These are phyloP conservation scores for Penicillium sp. DNA, from an alignment of 2,329 filamentous ascomycete species.

Conservation along the genomic window DNA sequence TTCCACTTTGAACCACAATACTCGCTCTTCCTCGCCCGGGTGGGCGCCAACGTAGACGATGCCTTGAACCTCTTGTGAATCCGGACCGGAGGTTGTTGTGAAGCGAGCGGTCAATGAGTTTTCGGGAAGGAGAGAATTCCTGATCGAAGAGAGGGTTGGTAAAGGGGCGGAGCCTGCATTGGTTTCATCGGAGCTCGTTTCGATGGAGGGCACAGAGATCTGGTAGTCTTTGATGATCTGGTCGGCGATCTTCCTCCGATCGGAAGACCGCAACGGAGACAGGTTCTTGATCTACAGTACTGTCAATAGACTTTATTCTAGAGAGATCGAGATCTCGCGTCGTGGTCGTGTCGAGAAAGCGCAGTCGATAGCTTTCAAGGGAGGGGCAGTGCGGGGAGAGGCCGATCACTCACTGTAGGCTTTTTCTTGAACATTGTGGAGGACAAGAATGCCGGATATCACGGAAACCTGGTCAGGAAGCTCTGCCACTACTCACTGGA, in stretches of 20 bases:
- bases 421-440: conserved; percentile 60
- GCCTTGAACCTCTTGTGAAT: conserved; percentile 58
- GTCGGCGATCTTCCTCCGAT: conserved; percentile 62
- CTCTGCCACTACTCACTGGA: not conserved
- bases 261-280: conserved; percentile 62
- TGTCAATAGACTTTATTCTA: conserved; percentile 8
- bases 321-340: not conserved
- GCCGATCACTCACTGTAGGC: conserved; percentile 46
- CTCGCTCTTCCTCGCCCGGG: conserved; percentile 53
- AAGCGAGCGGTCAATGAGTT: conserved; percentile 60
- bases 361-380: conserved; percentile 2
- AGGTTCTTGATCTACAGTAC: conserved; percentile 59
- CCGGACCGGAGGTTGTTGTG: conserved; percentile 60
- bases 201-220: conserved; percentile 45
- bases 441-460: not conserved
- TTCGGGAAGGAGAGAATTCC: conserved; percentile 60
- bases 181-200: conserved; percentile 31
- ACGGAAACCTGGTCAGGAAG: not conserved
- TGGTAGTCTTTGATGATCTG: conserved; percentile 61
- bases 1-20: conserved; percentile 62
- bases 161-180: conserved; percentile 42
- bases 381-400: conserved; percentile 28
- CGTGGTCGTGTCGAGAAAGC: not conserved
- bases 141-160: conserved; percentile 48
- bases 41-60: conserved; percentile 62